Evolutionary conservation across 2,329 filamentous ascomycete species (phyloP).

Genomic region (Emmonsiellopsis sp.): DNA sequence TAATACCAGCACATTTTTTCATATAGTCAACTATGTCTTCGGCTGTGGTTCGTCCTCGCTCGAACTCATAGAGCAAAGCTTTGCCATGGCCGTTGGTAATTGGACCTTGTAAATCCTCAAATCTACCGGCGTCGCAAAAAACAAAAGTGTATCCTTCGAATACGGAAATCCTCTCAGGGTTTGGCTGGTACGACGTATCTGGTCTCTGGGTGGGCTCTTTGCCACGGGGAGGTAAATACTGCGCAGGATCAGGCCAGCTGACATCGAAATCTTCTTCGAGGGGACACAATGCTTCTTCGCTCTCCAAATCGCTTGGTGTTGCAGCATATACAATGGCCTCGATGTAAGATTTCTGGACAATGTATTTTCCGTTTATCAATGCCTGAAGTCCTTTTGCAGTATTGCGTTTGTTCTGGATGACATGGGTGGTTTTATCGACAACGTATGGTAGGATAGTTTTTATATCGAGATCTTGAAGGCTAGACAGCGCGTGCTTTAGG

Average conservation of each 20-base stretch:
- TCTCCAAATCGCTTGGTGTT: constrained; percentile 41
- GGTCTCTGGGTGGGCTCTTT: constrained; percentile 65
- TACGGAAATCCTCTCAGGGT: constrained; percentile 55
- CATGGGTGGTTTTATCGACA: constrained; percentile 66
- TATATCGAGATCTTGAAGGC: constrained; percentile 77
- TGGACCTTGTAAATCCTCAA: constrained; percentile 62
- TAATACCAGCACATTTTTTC: constrained; percentile 64
- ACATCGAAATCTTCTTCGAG: constrained; percentile 73
- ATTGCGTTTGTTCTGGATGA: constrained; percentile 82
- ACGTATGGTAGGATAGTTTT: constrained; percentile 72
- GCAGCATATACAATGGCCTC: constrained; percentile 60
- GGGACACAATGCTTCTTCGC: constrained; percentile 42
- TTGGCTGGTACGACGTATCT: constrained; percentile 62
- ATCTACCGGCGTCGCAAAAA: constrained; percentile 70
- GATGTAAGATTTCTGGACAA: constrained; percentile 67
- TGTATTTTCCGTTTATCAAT: constrained; percentile 67
- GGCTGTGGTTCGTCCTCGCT: constrained; percentile 54
- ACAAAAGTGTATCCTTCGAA: constrained; percentile 86
- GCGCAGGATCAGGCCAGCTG: constrained; percentile 66
- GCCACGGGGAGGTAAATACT: constrained; percentile 64
- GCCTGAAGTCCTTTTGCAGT: constrained; percentile 80
- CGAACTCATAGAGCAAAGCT: constrained; percentile 57
- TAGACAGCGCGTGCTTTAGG: constrained; percentile 51
- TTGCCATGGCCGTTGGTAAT: constrained; percentile 79
- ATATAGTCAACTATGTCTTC: constrained; percentile 73